A percentile compares a stretch with the other conserved stretches of the same genome.
Evolutionary conservation across 805 yeast genomes (phyloP).

Genomic region (Cephaloascus fragrans): DNA sequence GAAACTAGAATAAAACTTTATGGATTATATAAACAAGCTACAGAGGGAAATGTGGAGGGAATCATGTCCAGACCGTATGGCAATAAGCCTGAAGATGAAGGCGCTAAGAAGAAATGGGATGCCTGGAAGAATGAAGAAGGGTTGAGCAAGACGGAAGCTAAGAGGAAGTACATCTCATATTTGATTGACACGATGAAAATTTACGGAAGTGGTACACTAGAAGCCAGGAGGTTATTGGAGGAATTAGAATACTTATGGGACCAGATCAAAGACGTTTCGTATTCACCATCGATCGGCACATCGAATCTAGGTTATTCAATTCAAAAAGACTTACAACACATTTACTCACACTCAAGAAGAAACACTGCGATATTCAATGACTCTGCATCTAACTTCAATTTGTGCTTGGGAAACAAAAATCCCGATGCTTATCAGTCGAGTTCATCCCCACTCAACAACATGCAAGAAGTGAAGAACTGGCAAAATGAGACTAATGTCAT

Average conservation of each 20-base stretch:
- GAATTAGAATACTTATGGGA: slow-evolving; percentile 73
- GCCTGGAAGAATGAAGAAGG: slow-evolving; percentile 80
- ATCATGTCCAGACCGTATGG: slow-evolving; percentile 62
- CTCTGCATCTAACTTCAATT: slow-evolving; percentile 9
- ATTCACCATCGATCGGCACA: slow-evolving; percentile 18
- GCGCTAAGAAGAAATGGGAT: slow-evolving; percentile 69
- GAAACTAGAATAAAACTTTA: slow-evolving; percentile 59
- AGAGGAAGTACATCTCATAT: slow-evolving; percentile 55
- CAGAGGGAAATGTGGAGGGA: slow-evolving; percentile 74
- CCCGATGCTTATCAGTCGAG: not conserved
- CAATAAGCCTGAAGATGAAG: slow-evolving; percentile 48
- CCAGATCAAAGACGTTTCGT: slow-evolving; percentile 45
- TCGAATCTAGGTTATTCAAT: slow-evolving; percentile 10
- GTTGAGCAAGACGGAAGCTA: slow-evolving; percentile 58
- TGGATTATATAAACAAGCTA: slow-evolving; percentile 83
- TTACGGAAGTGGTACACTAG: slow-evolving; percentile 59
- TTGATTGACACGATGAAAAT: slow-evolving; percentile 64
- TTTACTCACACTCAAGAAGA: slow-evolving; percentile 32
- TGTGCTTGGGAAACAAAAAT: not conserved
- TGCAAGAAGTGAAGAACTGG: slow-evolving; percentile 26
- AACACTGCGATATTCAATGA: slow-evolving; percentile 25
- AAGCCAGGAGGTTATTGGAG: slow-evolving; percentile 51
- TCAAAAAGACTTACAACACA: slow-evolving; percentile 27
- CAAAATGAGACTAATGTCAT: slow-evolving; percentile 30
- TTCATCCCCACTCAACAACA: not conserved